Evolutionary conservation across 2,329 filamentous ascomycete genomes (phyloP).

Genomic region (Arthrinium phaeospermum): DNA sequence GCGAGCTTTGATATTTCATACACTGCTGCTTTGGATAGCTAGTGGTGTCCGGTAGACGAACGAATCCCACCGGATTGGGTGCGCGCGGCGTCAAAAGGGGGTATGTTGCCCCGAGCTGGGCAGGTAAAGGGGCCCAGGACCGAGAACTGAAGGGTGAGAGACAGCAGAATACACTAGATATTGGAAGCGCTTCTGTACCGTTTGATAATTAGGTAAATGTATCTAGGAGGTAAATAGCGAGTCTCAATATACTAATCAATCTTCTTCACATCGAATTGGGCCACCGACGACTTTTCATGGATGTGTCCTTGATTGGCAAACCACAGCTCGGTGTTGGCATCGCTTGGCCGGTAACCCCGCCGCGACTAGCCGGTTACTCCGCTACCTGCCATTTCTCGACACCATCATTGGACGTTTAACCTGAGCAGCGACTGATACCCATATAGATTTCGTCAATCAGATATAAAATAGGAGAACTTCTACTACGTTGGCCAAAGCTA

Average conservation of each 20-base stretch:
- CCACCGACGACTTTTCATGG: neutral
- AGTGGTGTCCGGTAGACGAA: neutral
- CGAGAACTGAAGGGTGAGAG: too few relatives aligned
- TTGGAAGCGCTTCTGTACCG: too few relatives aligned
- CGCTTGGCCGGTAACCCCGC: neutral
- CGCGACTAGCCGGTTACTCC: neutral
- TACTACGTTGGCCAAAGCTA: too few relatives aligned
- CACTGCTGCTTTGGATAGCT: neutral
- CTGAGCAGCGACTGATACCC: neutral
- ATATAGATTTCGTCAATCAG: too few relatives aligned
- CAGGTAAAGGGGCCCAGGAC: too few relatives aligned
- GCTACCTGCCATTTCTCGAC: neutral
- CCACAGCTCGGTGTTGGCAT: neutral
- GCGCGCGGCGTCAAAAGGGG: neutral
- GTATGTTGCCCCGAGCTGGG: too few relatives aligned
- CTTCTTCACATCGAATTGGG: neutral
- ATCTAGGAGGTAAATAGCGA: too few relatives aligned
- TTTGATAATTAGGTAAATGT: too few relatives aligned
- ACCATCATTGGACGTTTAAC: neutral
- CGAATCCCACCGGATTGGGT: neutral
- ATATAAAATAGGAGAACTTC: too few relatives aligned
- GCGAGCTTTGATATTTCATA: neutral
- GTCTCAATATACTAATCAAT: neutral
- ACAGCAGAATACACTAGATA: too few relatives aligned
- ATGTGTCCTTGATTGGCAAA: neutral